A percentile compares a stretch with the other conserved stretches of the same genome.
Conservation (phyloP, 202 grass and related monocot species). For the Bolboschoenoplectus hybrid region DNA sequence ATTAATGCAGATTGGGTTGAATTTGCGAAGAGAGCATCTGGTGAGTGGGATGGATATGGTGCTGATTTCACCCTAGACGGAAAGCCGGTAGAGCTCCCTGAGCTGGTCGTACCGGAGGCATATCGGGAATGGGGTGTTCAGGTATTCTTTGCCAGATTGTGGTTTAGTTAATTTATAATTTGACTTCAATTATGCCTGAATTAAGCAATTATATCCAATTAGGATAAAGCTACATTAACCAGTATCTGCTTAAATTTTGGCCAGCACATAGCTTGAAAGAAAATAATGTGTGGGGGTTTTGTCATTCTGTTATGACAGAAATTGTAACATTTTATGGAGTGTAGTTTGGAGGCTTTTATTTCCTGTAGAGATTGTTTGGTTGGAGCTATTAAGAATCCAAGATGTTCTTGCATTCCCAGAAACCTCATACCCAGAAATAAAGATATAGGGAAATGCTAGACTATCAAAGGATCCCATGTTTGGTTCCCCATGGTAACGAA, state of each 20-base stretch:
- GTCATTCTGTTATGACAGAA: background rate
- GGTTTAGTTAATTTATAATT: background rate
- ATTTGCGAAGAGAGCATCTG: slow-evolving; percentile 74
- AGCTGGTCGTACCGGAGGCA: slow-evolving; percentile 72
- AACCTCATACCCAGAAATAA: background rate
- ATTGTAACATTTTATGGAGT: background rate
- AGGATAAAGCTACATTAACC: background rate
- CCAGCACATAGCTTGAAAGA: background rate
- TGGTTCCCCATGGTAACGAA: too few species aligned
- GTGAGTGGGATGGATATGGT: slow-evolving; percentile 91
- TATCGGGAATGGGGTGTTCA: slow-evolving; percentile 82
- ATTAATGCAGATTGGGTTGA: slow-evolving; percentile 51
- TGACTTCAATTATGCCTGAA: background rate
- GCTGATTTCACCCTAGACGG: slow-evolving; percentile 77
- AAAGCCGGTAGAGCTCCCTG: slow-evolving; percentile 70
- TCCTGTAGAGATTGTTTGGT: background rate
- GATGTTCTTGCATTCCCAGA: background rate
- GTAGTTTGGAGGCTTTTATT: background rate
- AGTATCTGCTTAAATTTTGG: background rate
- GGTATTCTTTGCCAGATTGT: slow-evolving; percentile 30
- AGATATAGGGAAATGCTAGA: background rate
- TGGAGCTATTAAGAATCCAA: background rate
- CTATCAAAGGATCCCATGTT: background rate
- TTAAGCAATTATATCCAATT: background rate
- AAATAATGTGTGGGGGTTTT: background rate